A percentile compares a stretch with the other conserved stretches of the same genome.
Conservation (phyloP, 148 eudicot genomes). For the Cornus suecica region DNA sequence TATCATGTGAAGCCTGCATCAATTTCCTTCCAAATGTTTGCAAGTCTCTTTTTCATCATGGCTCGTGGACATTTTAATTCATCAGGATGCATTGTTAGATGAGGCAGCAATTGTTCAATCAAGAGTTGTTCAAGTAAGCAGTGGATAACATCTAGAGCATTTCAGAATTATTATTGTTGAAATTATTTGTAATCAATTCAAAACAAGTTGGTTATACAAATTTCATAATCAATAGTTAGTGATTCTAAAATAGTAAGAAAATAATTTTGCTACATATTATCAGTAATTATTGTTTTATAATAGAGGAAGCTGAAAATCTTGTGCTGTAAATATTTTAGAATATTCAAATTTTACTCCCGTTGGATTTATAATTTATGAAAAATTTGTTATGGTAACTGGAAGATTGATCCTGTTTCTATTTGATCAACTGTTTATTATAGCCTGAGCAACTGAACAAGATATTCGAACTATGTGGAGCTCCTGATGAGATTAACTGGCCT, state of each 20-base stretch:
- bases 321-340: neutral
- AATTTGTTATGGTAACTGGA: neutral
- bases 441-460: conserved; percentile 81
- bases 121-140: neutral
- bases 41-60: neutral
- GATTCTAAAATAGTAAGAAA: too few species aligned
- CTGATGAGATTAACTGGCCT: conserved; percentile 77
- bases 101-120: neutral
- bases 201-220: neutral
- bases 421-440: conserved; percentile 26
- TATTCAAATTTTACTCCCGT: neutral
- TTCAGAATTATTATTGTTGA: neutral
- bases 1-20: too few species aligned
- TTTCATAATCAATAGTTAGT: too few species aligned
- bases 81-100: neutral
- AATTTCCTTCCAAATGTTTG: neutral
- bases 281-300: neutral
- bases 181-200: neutral
- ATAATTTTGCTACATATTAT: neutral
- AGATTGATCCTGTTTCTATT: neutral
- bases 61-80: neutral
- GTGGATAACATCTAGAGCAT: neutral
- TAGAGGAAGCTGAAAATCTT: conserved; percentile 2
- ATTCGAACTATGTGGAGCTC: conserved; percentile 80
- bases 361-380: neutral